Conservation (phyloP, 2,329 filamentous ascomycete species). For the Clonostachys byssicola region DNA sequence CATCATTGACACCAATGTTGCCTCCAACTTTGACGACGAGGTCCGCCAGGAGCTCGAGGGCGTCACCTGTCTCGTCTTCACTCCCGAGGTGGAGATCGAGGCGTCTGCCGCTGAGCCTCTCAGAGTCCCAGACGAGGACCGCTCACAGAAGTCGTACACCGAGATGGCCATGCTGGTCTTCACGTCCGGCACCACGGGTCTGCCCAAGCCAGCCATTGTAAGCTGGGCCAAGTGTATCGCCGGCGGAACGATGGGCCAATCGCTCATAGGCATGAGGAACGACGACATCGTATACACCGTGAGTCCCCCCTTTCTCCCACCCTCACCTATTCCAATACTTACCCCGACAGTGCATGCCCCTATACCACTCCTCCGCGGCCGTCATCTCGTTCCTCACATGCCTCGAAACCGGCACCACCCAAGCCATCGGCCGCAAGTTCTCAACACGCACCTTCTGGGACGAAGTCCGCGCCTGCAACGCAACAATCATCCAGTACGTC, state of each 20-base stretch:
- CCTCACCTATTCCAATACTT: slow-evolving; percentile 2
- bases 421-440: slow-evolving; percentile 74
- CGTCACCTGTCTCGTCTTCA: slow-evolving; percentile 60
- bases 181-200: slow-evolving; percentile 79
- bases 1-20: slow-evolving; percentile 61
- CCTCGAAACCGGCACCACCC: slow-evolving; percentile 56
- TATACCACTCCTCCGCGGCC: slow-evolving; percentile 80
- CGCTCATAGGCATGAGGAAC: slow-evolving; percentile 13
- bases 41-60: slow-evolving; percentile 43
- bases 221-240: slow-evolving; percentile 64
- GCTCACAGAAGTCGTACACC: slow-evolving; percentile 41
- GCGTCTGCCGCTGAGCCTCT: slow-evolving; percentile 44
- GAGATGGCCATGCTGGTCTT: slow-evolving; percentile 75
- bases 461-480: slow-evolving; percentile 65
- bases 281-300: slow-evolving; percentile 74
- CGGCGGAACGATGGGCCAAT: slow-evolving; percentile 44
- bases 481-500: slow-evolving; percentile 81
- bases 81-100: slow-evolving; percentile 49
- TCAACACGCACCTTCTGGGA: slow-evolving; percentile 74
- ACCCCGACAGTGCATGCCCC: slow-evolving; percentile 66
- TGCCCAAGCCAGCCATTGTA: slow-evolving; percentile 76
- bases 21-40: slow-evolving; percentile 51
- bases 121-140: slow-evolving; percentile 54
- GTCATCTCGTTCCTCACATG: slow-evolving; percentile 64
- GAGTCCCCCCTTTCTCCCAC: slow-evolving; percentile 16